phyloP scores from a whole-genome alignment of 2,329 filamentous ascomycete genomes.

The Fusarium pseudoanthophilum region DNA sequence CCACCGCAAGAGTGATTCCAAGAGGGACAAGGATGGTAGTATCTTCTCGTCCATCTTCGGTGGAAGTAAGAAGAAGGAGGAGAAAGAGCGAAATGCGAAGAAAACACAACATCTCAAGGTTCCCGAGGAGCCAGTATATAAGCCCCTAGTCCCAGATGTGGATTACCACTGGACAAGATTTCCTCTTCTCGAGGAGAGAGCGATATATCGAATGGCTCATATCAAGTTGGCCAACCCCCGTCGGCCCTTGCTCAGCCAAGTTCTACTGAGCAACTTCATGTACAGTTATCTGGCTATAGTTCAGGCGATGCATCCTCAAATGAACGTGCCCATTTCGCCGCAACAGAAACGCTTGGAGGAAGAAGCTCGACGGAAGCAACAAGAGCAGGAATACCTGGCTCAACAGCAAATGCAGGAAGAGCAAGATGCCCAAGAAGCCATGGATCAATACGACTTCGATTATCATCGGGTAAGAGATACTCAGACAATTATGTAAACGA shows the following conservation, averaged over 20 bases:
- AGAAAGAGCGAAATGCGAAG: slow-evolving; percentile 78
- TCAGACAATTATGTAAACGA: neutral
- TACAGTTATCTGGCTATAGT: slow-evolving; percentile 99
- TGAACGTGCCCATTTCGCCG: slow-evolving; percentile 86
- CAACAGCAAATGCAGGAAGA: slow-evolving; percentile 58
- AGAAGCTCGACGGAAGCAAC: slow-evolving; percentile 61
- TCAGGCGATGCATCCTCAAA: slow-evolving; percentile 97
- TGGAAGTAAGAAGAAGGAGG: slow-evolving; percentile 86
- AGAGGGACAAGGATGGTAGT: slow-evolving; percentile 92
- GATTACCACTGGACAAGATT: slow-evolving; percentile 98
- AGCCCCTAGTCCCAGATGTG: slow-evolving; percentile 82
- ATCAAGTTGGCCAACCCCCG: slow-evolving; percentile 99
- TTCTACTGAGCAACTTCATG: slow-evolving; percentile 99
- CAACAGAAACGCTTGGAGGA: slow-evolving; percentile 74
- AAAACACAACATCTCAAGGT: slow-evolving; percentile 79
- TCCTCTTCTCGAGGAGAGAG: slow-evolving; percentile 92
- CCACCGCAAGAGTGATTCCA: slow-evolving; percentile 78
- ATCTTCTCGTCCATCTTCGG: slow-evolving; percentile 96
- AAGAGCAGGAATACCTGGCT: slow-evolving; percentile 60
- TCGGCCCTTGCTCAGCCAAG: slow-evolving; percentile 90
- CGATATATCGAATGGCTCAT: slow-evolving; percentile 98
- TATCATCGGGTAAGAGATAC: slow-evolving; percentile 61
- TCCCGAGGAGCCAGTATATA: slow-evolving; percentile 81
- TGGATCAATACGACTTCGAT: slow-evolving; percentile 64
- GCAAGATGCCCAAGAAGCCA: slow-evolving; percentile 59